phyloP scores from a whole-genome alignment of 768 basidiomycete genomes.

The Tylopilus plumbeoviolaceoides region DNA sequence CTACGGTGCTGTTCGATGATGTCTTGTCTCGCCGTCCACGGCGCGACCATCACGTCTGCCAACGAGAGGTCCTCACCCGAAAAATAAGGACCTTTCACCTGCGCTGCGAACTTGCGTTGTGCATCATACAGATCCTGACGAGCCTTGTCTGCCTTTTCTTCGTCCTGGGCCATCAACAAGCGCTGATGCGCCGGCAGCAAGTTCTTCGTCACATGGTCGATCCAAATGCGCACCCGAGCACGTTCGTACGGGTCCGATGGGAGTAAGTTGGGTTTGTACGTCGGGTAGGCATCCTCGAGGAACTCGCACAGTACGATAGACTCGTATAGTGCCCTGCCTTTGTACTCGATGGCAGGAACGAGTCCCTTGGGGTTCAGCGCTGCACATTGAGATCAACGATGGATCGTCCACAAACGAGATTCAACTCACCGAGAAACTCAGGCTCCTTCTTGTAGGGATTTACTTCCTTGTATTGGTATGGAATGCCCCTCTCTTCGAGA shows the following conservation, averaged over 20 bases:
- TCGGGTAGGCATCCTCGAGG: slow-evolving; percentile 54
- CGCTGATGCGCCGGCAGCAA: slow-evolving; percentile 52
- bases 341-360: slow-evolving; percentile 55
- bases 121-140: slow-evolving; percentile 37
- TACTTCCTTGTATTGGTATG: slow-evolving; percentile 64
- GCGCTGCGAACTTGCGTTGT: slow-evolving; percentile 33
- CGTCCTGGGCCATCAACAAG: slow-evolving; percentile 37
- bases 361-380: slow-evolving; percentile 67
- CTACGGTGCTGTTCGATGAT: slow-evolving; percentile 47
- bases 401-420: too few relatives aligned
- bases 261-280: slow-evolving; percentile 42
- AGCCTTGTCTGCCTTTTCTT: slow-evolving; percentile 33
- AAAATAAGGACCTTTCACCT: slow-evolving; percentile 52
- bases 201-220: slow-evolving; percentile 40
- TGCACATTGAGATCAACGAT: not conserved
- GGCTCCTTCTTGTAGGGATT: slow-evolving; percentile 69
- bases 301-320: slow-evolving; percentile 62
- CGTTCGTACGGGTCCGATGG: slow-evolving; percentile 49
- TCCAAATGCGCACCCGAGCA: slow-evolving; percentile 25
- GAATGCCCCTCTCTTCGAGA: slow-evolving; percentile 61
- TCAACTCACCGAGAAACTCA: slow-evolving; percentile 45
- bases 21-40: slow-evolving; percentile 51
- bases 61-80: slow-evolving; percentile 49
- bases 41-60: slow-evolving; percentile 53
- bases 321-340: slow-evolving; percentile 56